Evolutionary conservation across 768 basidiomycete genomes (phyloP), one percentile per base, ranked within the genome.

Genomic region (Leccinum olivaceopallidum): DNA sequence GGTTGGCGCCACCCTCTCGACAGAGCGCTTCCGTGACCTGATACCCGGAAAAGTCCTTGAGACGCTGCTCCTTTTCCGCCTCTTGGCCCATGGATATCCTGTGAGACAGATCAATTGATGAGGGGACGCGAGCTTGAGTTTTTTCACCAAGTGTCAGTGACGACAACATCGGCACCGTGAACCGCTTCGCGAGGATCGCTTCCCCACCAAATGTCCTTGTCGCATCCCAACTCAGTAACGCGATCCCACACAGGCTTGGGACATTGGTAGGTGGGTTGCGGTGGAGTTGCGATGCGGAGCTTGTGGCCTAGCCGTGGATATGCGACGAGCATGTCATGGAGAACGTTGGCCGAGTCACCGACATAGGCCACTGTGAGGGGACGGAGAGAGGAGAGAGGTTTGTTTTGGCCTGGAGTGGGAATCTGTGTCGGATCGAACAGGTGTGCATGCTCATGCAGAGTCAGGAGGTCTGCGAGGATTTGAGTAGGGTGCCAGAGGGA

Each of bases 61-160:
- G 73, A 16, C 96, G 87, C 66, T 93, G 86, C 34, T 79, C 91
- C 64, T 95, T 94, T 74, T 98, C 95, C 1, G 88, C 90, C 75
- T 98, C 97, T 75, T 97, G 94, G 18, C 97, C 97, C 97, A 99
- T 98, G 2, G 96, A 98, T 64, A 98, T 94, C 95, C 94, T 95
- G 68, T 14, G 28, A 12, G 18, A 54, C 24, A 18, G 16, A 18
- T 22, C 44, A 54, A 8, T 26, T 6, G 16, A 53, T 24, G 53
- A 30, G 7, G 28, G 7, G 12, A 20, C 13, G 30, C 4, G 26
- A 4, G 6, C 1, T 26, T 13, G 18, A 10, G 26, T 24, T 18
- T 48, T 51, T 71, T 59, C 61, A 93, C 94, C 96, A 99, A 5
- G 97, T 99, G 73, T 99, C 97, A 2, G 97, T 99, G 12, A 97